Percentiles rank a stretch among this genome's conserved stretches.
Conservation (phyloP, 2,329 filamentous ascomycete species). For the Fusarium praegraminearum region DNA sequence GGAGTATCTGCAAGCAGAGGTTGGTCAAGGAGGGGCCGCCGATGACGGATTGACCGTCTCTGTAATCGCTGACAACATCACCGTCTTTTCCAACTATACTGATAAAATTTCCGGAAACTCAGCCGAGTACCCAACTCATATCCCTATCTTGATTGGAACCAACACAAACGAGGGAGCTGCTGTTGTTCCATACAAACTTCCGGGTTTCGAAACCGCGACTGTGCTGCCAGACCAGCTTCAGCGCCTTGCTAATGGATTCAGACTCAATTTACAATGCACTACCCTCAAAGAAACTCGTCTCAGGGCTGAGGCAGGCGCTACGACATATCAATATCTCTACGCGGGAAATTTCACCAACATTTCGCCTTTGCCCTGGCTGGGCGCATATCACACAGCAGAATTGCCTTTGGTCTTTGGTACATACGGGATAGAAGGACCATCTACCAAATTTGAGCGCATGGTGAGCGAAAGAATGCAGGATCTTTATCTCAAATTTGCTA, state of each 20-base stretch:
- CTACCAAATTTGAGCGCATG: conserved; percentile 20
- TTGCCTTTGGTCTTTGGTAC: conserved; percentile 39
- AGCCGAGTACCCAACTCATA: neutral
- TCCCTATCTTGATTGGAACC: conserved; percentile 35
- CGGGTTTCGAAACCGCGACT: conserved; percentile 26
- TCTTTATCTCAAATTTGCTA: conserved; percentile 27
- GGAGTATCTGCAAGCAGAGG: conserved; percentile 29
- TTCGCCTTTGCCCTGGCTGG: conserved; percentile 35
- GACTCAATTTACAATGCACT: conserved; percentile 30
- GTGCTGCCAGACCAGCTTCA: conserved; percentile 18
- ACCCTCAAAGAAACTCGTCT: conserved; percentile 25
- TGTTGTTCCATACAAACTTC: conserved; percentile 29
- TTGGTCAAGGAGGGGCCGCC: conserved; percentile 29
- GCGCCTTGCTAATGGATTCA: conserved; percentile 14
- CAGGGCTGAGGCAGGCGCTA: conserved; percentile 23
- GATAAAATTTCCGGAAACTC: conserved; percentile 1
- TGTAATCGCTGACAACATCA: conserved; percentile 25
- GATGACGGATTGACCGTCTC: conserved; percentile 26
- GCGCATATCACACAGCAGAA: conserved; percentile 36
- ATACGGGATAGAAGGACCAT: conserved; percentile 1
- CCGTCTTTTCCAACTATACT: conserved; percentile 25
- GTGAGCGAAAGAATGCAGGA: conserved; percentile 38
- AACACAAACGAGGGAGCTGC: conserved; percentile 36
- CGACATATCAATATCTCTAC: conserved; percentile 37
- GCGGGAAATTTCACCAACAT: conserved; percentile 39